phyloP scores from a whole-genome alignment of 1,284 basidiomycete species.

The Rhodotorula sp. region DNA sequence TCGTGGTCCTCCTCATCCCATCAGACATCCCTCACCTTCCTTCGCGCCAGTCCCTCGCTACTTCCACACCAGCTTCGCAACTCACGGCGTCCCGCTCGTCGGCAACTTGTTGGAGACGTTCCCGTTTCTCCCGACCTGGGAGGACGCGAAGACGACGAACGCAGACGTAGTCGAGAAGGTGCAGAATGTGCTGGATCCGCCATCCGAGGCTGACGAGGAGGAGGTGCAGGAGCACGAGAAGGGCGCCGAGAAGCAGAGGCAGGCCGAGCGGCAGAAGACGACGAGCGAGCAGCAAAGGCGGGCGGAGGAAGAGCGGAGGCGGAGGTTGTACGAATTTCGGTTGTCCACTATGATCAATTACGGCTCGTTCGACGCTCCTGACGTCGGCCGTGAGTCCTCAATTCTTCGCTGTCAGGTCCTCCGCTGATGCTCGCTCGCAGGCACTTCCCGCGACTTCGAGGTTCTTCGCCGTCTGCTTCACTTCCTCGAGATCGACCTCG shows the following conservation, averaged over 20 bases:
- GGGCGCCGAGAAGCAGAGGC: not conserved
- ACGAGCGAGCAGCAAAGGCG: too few relatives aligned
- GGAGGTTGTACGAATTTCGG: not conserved
- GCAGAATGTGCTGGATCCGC: not conserved
- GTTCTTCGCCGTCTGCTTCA: not conserved
- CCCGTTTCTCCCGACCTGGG: not conserved
- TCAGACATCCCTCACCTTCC: not conserved
- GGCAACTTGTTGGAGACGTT: not conserved
- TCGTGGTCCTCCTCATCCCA: too few relatives aligned
- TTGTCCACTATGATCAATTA: not conserved
- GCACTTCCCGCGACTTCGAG: not conserved
- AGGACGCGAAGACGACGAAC: not conserved
- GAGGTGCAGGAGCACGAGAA: not conserved
- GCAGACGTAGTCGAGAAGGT: not conserved
- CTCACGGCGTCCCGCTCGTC: not conserved
- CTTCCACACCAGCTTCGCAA: not conserved
- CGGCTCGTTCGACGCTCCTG: not conserved
- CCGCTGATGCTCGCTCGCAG: not conserved
- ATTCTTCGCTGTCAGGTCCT: too few relatives aligned
- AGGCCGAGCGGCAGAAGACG: too few relatives aligned
- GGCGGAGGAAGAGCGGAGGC: not conserved
- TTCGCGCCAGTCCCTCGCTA: not conserved
- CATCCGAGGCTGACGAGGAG: not conserved
- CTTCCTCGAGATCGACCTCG: not conserved
- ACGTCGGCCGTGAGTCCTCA: conserved; percentile 3